Conservation (phyloP, 306 rosid species). For the Inga laurina region DNA sequence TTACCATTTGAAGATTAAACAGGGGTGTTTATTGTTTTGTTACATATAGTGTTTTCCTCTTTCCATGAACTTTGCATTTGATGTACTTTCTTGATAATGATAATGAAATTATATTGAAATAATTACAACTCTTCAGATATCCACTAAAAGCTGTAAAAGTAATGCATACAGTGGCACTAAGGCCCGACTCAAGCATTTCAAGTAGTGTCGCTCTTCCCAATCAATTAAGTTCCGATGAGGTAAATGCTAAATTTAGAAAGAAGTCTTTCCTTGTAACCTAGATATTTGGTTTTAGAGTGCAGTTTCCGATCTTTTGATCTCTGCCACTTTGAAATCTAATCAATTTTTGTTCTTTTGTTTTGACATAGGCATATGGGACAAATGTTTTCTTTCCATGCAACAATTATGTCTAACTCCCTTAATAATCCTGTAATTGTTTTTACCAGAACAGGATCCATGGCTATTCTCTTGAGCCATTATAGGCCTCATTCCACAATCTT, state of each 20-base stretch:
- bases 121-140: conserved; percentile 55
- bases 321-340: conserved; percentile 12
- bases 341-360: no score
- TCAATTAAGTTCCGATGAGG: conserved; percentile 1
- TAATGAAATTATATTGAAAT: conserved; percentile 22
- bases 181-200: no score
- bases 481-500: conserved; percentile 85
- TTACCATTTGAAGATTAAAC: conserved; percentile 12
- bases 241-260: conserved; percentile 33
- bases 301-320: conserved; percentile 3
- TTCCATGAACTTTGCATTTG: background rate
- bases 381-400: no score
- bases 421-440: no score
- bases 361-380: no score
- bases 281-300: conserved; percentile 9
- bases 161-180: conserved; percentile 59
- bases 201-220: no score
- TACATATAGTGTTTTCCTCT: conserved; percentile 3
- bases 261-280: conserved; percentile 19
- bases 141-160: conserved; percentile 96
- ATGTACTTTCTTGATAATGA: conserved; percentile 17
- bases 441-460: conserved; percentile 97
- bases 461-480: conserved; percentile 84
- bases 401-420: no score
- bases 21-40: background rate